Conservation (phyloP, 768 basidiomycete genomes). For the Tricholoma flavovirens region DNA sequence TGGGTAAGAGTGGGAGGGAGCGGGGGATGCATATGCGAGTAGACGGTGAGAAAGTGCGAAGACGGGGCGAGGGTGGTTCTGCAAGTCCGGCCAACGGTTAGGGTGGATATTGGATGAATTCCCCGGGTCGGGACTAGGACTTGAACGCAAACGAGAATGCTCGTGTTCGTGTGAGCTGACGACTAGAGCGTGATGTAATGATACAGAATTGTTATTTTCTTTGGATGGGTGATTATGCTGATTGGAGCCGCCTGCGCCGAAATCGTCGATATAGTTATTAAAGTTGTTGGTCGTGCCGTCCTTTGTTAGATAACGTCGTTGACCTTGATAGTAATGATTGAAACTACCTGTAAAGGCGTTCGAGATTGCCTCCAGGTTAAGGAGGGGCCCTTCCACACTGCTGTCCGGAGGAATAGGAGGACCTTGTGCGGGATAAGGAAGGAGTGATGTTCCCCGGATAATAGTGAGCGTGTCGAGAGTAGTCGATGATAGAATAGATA, state of each 20-base stretch:
- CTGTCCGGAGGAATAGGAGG: neutral
- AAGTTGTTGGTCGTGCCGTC: neutral
- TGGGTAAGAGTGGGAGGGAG: constrained; percentile 7
- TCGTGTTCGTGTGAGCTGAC: neutral
- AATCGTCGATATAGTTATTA: neutral
- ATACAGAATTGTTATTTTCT: neutral
- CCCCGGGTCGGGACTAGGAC: neutral
- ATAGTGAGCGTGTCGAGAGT: constrained; percentile 47
- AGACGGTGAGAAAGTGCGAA: constrained; percentile 60
- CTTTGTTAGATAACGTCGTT: neutral
- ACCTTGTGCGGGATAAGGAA: constrained; percentile 15
- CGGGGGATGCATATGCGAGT: constrained; percentile 46
- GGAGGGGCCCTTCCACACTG: neutral
- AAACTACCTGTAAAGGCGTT: constrained; percentile 8
- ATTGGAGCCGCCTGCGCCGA: neutral
- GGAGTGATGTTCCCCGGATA: constrained; percentile 42
- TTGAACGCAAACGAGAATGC: neutral
- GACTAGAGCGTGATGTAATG: neutral
- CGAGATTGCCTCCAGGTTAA: neutral
- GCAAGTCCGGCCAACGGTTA: neutral
- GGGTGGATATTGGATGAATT: neutral
- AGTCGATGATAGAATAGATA: constrained; percentile 52
- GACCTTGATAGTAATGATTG: neutral
- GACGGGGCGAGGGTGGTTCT: constrained; percentile 36
- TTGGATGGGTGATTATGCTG: neutral